These are phyloP conservation scores for Datisca glomerata DNA, from an alignment of 306 rosid species.

Conservation along the genomic window DNA sequence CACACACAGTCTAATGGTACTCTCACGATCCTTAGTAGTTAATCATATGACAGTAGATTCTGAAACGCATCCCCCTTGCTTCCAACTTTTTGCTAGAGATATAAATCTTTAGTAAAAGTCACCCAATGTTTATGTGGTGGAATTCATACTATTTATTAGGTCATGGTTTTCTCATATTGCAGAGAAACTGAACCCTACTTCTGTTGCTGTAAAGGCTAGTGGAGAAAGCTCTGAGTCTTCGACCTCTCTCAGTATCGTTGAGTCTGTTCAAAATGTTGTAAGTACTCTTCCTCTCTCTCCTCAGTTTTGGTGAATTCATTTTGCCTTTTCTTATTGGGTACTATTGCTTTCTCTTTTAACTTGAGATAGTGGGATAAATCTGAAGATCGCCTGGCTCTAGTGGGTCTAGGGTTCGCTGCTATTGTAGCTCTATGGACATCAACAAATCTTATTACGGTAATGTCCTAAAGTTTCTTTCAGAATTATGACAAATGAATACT, in stretches of 20 bases:
- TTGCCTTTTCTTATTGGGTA: not conserved
- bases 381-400: conserved; percentile 57
- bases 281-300: conserved; percentile 24
- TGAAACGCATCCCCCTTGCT: too few relatives aligned
- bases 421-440: conserved; percentile 60
- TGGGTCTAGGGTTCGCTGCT: conserved; percentile 77
- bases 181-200: conserved; percentile 27
- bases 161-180: conserved; percentile 12
- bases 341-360: not conserved
- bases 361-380: conserved; percentile 55
- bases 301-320: not conserved
- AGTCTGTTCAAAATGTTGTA: conserved; percentile 68
- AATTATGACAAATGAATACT: not conserved
- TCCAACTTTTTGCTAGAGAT: too few relatives aligned
- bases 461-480: not conserved
- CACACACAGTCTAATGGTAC: too few relatives aligned
- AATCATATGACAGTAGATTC: too few relatives aligned
- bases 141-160: not conserved
- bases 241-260: conserved; percentile 42
- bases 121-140: too few relatives aligned
- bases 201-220: conserved; percentile 50
- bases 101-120: too few relatives aligned
- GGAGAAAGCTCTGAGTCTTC: conserved; percentile 71
- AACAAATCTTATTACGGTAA: conserved; percentile 52
- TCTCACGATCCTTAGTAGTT: too few relatives aligned